Evolutionary conservation across 352 stramenopile species (phyloP), one percentile per base, ranked within the genome.

Genomic region (Phytophthora sansomeana): DNA sequence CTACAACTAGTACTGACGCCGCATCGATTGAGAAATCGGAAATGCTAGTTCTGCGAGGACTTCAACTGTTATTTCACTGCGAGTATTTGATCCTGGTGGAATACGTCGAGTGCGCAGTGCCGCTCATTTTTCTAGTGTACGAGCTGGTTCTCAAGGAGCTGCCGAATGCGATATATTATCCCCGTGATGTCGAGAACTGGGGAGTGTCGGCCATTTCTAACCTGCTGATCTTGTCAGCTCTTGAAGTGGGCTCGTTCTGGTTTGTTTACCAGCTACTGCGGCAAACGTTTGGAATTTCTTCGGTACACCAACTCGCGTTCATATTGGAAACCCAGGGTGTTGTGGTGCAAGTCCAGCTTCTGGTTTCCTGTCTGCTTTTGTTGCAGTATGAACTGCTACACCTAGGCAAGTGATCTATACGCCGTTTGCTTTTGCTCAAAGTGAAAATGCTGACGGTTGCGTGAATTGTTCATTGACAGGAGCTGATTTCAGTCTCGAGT

Each of bases 101-200:
- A 58, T 81, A 81, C 46, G 47, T 81, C 35, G 65, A 76, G 35
- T 75, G 66, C 11, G 41, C 73, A 26, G 56, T 77, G 16, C 74
- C 74, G 10, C 47, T 69, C n/a, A 28, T 70, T 5, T 80, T 78
- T 46, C 52, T 67, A 8, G 5, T 58, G n/a, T n/a, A n/a, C n/a
- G n/a, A n/a, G n/a, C n/a, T n/a, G n/a, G n/a, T n/a, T n/a, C n/a
- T n/a, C n/a, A n/a, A n/a, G n/a, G n/a, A n/a, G n/a, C n/a, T n/a
- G n/a, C n/a, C n/a, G n/a, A n/a, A n/a, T n/a, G n/a, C n/a, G n/a
- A n/a, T n/a, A n/a, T n/a, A n/a, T n/a, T n/a, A n/a, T n/a, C n/a
- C n/a, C n/a, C n/a, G n/a, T n/a, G n/a, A n/a, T n/a, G n/a, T n/a
- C n/a, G n/a, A n/a, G n/a, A n/a, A n/a, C n/a, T n/a, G n/a, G n/a